These are phyloP conservation scores for Rhizopus microsporus DNA, from an alignment of 371 early-diverging fungal genomes.

Conservation along the genomic window DNA sequence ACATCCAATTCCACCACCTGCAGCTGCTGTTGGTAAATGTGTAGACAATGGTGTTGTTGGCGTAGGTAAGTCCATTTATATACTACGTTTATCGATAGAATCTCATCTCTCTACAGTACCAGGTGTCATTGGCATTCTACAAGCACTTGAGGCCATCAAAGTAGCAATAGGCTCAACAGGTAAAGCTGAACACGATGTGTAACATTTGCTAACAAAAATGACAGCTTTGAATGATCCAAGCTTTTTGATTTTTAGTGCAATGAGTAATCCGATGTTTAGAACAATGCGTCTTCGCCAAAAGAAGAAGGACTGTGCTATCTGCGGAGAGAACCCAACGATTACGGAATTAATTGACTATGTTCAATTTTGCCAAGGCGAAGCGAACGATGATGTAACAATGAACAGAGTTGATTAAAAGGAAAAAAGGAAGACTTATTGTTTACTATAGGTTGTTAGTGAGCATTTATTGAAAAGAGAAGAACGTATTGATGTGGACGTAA, in stretches of 20 bases:
- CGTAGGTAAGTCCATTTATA: constrained; percentile 51
- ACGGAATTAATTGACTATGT: constrained; percentile 84
- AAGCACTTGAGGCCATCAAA: constrained; percentile 96
- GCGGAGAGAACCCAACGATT: constrained; percentile 84
- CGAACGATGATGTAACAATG: constrained; percentile 69
- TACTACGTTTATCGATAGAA: not conserved
- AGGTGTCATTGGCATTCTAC: constrained; percentile 94
- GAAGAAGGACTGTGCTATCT: constrained; percentile 77
- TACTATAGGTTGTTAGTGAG: constrained; percentile 16
- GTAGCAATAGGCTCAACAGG: constrained; percentile 54
- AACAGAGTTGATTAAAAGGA: not conserved
- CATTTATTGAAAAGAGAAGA: constrained; percentile 28
- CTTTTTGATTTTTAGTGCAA: constrained; percentile 81
- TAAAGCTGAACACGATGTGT: constrained; percentile 9
- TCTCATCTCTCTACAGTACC: constrained; percentile 61
- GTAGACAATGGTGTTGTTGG: constrained; percentile 99
- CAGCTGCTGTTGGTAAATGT: constrained; percentile 89
- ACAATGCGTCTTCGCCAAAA: constrained; percentile 75
- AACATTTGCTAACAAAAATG: not conserved
- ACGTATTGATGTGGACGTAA: constrained; percentile 33
- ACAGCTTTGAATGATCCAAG: constrained; percentile 51
- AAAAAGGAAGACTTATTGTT: not conserved
- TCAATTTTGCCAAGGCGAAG: constrained; percentile 82
- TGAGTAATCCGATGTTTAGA: constrained; percentile 74
- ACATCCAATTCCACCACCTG: constrained; percentile 90